Evolutionary conservation across 164 flowering plant species (phyloP), one percentile per base, ranked within the genome.

Genomic region (Sextonia rubra): DNA sequence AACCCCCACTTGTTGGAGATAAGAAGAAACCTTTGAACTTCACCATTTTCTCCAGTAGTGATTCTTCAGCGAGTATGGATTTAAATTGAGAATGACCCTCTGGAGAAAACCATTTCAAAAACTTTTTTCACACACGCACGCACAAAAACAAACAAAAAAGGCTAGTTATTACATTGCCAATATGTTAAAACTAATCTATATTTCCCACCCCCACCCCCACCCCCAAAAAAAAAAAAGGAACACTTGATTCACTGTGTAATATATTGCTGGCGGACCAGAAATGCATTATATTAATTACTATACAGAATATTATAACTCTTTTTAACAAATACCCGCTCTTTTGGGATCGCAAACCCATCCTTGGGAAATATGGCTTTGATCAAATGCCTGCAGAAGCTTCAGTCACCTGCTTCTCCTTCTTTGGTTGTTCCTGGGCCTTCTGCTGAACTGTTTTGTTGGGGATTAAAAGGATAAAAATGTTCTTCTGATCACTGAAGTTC

Each of bases 391-490:
- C 90, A 62, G 96, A 82, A 30, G 87, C 88, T 86, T 85, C 89
- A 58, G 82, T 69, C 12, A 69, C 79, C 55, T 86, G 44, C 15
- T 84, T 82, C 61, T 87, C 90, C 71, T 78, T 92, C 86, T 89
- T 88, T 29, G 89, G 83, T 20, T 86, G 84, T 63, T 90, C 97
- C 78, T 78, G 87, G 68, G 83, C 63, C 81, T 85, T 91, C 75
- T 83, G 93, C 71, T 73, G 67, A 79, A 83, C 66, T 47, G 83
- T 83, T 78, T 91, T 91, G 70, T 90, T 94, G 37, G 99, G 99
- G 66, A 37, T 81, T 81, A 94, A 77, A 70, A 86, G 75, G 12
- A 94, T 80, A 74, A 73, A 85, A 12, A 92, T 80, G 73, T 87
- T 88, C 76, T 88, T 81, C 44, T 37, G 44, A 17, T 91, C 96